phyloP scores from a whole-genome alignment of 176 grass and related monocot genomes.

The Urochloa ruziziensis region DNA sequence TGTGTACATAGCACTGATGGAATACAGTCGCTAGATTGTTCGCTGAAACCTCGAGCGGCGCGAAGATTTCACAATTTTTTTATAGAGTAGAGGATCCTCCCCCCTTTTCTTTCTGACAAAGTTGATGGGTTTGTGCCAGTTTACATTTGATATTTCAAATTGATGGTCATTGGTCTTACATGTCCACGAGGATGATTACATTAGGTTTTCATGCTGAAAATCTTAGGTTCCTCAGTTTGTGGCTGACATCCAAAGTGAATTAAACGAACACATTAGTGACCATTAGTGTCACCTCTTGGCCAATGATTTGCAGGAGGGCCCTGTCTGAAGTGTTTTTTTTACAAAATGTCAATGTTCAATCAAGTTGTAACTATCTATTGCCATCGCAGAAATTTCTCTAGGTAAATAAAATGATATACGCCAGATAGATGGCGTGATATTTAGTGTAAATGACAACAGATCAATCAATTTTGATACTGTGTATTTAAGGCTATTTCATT shows the following conservation, averaged over 20 bases:
- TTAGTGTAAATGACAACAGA: background rate
- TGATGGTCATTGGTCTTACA: background rate
- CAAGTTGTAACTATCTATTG: background rate
- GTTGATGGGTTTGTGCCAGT: slow-evolving; percentile 8
- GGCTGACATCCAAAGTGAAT: background rate
- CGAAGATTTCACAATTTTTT: background rate
- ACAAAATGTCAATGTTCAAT: background rate
- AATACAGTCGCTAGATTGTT: slow-evolving; percentile 31
- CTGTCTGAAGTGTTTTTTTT: background rate
- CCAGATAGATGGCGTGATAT: background rate
- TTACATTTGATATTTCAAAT: background rate
- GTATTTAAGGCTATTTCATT: background rate
- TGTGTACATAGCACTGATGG: slow-evolving; percentile 40
- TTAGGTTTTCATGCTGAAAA: background rate
- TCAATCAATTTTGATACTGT: background rate
- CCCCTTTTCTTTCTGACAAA: background rate
- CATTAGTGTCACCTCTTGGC: background rate
- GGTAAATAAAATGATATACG: background rate
- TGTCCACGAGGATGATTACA: background rate
- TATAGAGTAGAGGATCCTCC: slow-evolving; percentile 15
- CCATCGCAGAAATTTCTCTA: background rate
- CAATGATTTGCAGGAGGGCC: background rate
- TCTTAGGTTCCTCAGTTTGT: background rate
- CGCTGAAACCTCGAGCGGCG: slow-evolving; percentile 23
- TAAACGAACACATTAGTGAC: background rate